A percentile compares a stretch with the other conserved stretches of the same genome.
These are phyloP conservation scores for Immersiporthe knoxdaviesiana DNA, from an alignment of 2,329 filamentous ascomycete species.

Conservation along the genomic window DNA sequence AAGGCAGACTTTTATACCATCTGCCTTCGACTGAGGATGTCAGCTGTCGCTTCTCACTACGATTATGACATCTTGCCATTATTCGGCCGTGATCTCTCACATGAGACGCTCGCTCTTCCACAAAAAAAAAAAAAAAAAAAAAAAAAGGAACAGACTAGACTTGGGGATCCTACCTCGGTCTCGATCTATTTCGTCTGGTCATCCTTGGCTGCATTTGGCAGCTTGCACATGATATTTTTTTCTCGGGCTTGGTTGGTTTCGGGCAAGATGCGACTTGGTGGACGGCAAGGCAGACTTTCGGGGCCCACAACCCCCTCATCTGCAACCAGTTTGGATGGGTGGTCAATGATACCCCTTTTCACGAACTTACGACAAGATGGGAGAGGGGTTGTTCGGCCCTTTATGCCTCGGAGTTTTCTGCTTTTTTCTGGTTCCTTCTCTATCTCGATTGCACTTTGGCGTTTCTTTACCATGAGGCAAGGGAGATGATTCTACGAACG, in stretches of 20 bases:
- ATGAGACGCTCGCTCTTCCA: not conserved
- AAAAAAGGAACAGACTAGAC: not conserved
- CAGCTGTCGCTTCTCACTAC: constrained; percentile 6
- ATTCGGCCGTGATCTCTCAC: not conserved
- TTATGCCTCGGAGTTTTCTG: not conserved
- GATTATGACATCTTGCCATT: not conserved
- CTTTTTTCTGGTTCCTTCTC: not conserved
- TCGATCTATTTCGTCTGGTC: not conserved
- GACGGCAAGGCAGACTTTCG: not conserved
- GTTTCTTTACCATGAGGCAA: not conserved
- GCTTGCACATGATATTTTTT: not conserved
- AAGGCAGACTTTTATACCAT: not conserved
- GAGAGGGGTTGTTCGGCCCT: not conserved
- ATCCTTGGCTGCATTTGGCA: not conserved
- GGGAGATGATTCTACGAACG: constrained; percentile 5
- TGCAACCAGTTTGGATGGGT: not conserved
- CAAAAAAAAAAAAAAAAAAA: no score
- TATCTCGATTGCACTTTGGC: not conserved
- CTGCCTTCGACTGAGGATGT: constrained; percentile 3
- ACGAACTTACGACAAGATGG: not conserved
- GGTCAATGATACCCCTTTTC: not conserved
- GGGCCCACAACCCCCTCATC: not conserved
- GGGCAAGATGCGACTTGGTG: not conserved
- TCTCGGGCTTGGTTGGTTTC: not conserved
- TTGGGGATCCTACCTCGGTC: not conserved